Conservation (phyloP, 2,329 filamentous ascomycete genomes). For the Coniochaeta pulveracea region DNA sequence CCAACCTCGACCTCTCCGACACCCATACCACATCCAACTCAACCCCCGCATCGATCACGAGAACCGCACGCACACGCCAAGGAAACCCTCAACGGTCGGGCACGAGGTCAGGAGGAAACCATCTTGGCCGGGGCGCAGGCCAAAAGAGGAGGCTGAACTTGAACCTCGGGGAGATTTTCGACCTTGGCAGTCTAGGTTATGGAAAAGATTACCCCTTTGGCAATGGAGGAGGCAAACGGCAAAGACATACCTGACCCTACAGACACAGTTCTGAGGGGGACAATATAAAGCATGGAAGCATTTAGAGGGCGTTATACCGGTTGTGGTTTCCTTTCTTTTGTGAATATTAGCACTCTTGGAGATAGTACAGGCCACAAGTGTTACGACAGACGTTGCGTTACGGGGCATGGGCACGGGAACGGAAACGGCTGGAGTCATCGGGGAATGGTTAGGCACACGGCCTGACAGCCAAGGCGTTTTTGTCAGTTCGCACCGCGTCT, state of each 20-base stretch:
- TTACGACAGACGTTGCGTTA: too few species aligned
- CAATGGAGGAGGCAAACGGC: slow-evolving; percentile 34
- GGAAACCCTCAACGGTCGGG: slow-evolving; percentile 14
- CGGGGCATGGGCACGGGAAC: too few species aligned
- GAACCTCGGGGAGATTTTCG: slow-evolving; percentile 66
- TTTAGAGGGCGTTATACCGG: too few species aligned
- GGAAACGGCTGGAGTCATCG: too few species aligned
- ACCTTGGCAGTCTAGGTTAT: slow-evolving; percentile 50
- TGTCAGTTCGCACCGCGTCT: too few species aligned
- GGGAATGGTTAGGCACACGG: too few species aligned
- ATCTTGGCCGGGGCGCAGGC: slow-evolving; percentile 53
- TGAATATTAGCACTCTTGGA: too few species aligned
- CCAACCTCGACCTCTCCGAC: slow-evolving; percentile 49
- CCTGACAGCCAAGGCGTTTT: too few species aligned
- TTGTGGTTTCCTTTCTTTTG: too few species aligned
- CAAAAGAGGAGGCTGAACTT: slow-evolving; percentile 64
- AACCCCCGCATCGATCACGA: slow-evolving; percentile 10
- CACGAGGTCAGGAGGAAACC: slow-evolving; percentile 16
- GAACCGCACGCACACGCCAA: slow-evolving; percentile 9
- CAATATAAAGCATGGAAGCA: too few species aligned
- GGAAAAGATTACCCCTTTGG: slow-evolving; percentile 49
- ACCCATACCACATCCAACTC: slow-evolving; percentile 22
- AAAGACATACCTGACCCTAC: slow-evolving; percentile 30
- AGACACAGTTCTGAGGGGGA: too few species aligned
- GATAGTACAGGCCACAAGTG: too few species aligned